A percentile compares a stretch with the other conserved stretches of the same genome.
Conservation (phyloP, 106 monocot genomes). For the Dioscorea alata region DNA sequence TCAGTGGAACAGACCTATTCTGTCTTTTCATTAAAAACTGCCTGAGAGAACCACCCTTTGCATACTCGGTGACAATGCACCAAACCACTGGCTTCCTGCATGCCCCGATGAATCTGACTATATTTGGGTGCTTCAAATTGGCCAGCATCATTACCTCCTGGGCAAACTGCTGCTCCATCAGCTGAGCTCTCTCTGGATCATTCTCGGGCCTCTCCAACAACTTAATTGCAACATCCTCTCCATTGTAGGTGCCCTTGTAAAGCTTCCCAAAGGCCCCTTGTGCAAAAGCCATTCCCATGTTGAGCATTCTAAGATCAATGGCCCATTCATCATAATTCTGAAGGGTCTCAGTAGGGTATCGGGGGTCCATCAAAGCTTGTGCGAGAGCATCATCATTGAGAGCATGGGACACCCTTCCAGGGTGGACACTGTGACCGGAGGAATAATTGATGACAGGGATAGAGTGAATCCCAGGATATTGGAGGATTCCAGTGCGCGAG, state of each 20-base stretch:
- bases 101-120: slow-evolving; percentile 39
- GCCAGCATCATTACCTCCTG: slow-evolving; percentile 80
- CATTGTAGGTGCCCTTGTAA: slow-evolving; percentile 61
- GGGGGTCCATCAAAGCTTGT: slow-evolving; percentile 44
- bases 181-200: slow-evolving; percentile 42
- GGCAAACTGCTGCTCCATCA: slow-evolving; percentile 70
- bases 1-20: slow-evolving; percentile 23
- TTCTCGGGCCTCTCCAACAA: slow-evolving; percentile 55
- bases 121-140: slow-evolving; percentile 53
- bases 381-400: slow-evolving; percentile 51
- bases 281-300: slow-evolving; percentile 57
- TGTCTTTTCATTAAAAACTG: slow-evolving; percentile 27
- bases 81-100: slow-evolving; percentile 32
- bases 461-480: slow-evolving; percentile 36
- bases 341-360: slow-evolving; percentile 36
- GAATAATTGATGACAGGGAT: slow-evolving; percentile 24
- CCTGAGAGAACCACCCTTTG: slow-evolving; percentile 26
- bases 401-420: slow-evolving; percentile 29
- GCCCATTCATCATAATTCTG: slow-evolving; percentile 60
- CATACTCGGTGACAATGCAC: slow-evolving; percentile 40
- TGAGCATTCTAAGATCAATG: slow-evolving; percentile 49
- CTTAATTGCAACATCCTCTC: slow-evolving; percentile 67
- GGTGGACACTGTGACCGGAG: slow-evolving; percentile 33
- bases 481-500: slow-evolving; percentile 53
- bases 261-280: slow-evolving; percentile 81